phyloP scores from a whole-genome alignment of 257 asterid genomes.

The Anisodus tanguticus region DNA sequence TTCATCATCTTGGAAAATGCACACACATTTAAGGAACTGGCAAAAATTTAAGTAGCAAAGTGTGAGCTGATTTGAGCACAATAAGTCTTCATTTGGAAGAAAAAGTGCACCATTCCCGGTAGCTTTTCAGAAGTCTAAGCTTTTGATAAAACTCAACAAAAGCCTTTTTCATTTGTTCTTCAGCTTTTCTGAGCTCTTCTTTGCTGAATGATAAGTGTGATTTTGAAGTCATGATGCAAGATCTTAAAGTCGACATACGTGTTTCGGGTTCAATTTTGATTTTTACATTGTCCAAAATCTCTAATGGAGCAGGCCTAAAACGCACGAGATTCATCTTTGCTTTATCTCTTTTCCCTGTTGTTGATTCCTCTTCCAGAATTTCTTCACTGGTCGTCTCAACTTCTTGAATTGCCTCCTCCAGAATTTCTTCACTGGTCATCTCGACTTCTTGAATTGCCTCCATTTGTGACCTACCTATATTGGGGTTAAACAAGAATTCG shows the following conservation, averaged over 20 bases:
- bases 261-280: constrained; percentile 69
- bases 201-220: constrained; percentile 60
- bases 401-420: constrained; percentile 48
- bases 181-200: constrained; percentile 62
- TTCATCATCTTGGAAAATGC: too few relatives aligned
- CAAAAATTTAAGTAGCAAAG: background rate
- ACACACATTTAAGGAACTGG: too few relatives aligned
- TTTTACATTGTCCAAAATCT: constrained; percentile 63
- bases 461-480: constrained; percentile 44
- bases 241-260: constrained; percentile 67
- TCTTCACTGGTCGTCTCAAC: constrained; percentile 59
- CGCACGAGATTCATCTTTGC: constrained; percentile 21
- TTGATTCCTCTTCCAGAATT: constrained; percentile 28
- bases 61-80: constrained; percentile 27
- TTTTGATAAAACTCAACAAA: constrained; percentile 65
- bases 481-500: background rate
- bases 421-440: constrained; percentile 47
- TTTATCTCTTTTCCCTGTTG: background rate
- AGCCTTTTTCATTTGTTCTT: constrained; percentile 60
- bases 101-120: constrained; percentile 43
- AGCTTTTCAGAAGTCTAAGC: constrained; percentile 71
- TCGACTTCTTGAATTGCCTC: constrained; percentile 69
- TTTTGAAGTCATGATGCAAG: constrained; percentile 43
- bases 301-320: constrained; percentile 52
- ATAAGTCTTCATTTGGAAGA: background rate